phyloP scores from a whole-genome alignment of 352 stramenopile genomes.

The Pythium plurisporium region DNA sequence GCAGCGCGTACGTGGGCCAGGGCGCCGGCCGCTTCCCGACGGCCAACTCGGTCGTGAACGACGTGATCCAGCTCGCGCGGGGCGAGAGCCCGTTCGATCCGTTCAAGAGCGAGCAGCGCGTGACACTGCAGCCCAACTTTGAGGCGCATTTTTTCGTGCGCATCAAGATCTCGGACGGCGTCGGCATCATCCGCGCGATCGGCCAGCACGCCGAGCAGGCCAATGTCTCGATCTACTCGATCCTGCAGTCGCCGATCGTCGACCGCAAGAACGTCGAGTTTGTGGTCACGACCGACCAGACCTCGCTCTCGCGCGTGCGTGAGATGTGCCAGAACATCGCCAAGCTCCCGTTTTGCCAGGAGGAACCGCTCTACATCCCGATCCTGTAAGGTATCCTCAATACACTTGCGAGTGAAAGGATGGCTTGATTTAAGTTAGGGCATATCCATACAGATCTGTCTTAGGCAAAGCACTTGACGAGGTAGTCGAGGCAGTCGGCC shows the following conservation, averaged over 20 bases:
- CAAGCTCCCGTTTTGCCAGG: conserved; percentile 80
- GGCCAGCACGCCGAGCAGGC: conserved; percentile 93
- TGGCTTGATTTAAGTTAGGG: not conserved
- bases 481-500: conserved; percentile 25
- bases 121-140: conserved; percentile 89
- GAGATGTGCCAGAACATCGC: conserved; percentile 89
- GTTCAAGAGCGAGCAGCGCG: conserved; percentile 50
- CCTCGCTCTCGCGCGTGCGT: conserved; percentile 83
- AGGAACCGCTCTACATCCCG: conserved; percentile 75
- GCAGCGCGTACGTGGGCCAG: conserved; percentile 89
- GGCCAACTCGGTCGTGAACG: conserved; percentile 95
- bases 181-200: conserved; percentile 94
- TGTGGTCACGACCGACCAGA: conserved; percentile 94
- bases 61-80: conserved; percentile 91
- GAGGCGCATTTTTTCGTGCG: conserved; percentile 93
- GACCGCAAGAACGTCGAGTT: conserved; percentile 93
- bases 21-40: conserved; percentile 94
- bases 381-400: conserved; percentile 48
- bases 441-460: too few species aligned
- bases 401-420: not conserved
- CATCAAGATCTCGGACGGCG: conserved; percentile 90
- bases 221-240: conserved; percentile 96
- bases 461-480: conserved; percentile 29
- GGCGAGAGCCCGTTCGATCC: conserved; percentile 85
- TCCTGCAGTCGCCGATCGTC: conserved; percentile 94